Evolutionary conservation across 140 eudicot genomes (phyloP), one percentile per base, ranked within the genome.

Genomic region (Erigeron philadelphicus): DNA sequence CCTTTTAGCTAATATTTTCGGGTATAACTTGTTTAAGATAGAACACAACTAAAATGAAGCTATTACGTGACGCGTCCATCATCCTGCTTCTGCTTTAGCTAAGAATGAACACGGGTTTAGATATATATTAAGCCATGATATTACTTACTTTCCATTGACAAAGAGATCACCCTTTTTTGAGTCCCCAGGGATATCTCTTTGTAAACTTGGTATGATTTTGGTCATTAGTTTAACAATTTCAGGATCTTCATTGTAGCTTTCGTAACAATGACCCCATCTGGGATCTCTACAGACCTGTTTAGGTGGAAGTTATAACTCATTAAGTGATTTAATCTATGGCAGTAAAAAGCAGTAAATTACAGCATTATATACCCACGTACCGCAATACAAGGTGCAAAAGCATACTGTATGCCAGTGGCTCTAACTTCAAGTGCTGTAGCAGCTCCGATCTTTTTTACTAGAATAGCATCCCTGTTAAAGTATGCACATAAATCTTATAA

Each of bases 401-500:
- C 79, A 64, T 88, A 88, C 8, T 71, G 81, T 76, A 88, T 83
- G 62, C 94, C 94, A 4, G 96, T 88, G 13, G 94, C 96, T 85
- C 92, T 85, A 44, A 84, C 86, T 83, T 88, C 93, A 72, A 81
- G 84, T 66, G 96, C 96, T 48, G 96, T 88, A 35, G 96, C 96
- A 13, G 89, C 90, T 18, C 96, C 96, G 60, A 88, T 88, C 84
- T 80, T 85, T 77, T 88, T 88, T n/a, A 84, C 86, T 57, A 88
- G 79, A 16, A 66, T 35, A 11, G 96, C 90, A 65, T 88, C 94
- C 79, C 96, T 88, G 75, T 45, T 74, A 11, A 61, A n/a, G 61
- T 19, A 31, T 42, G 42, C 31, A 11, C 23, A 43, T 31, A 52
- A 6, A 59, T 41, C 8, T 23, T 13, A 61, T 52, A 67, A 23